Base-by-base conservation (phyloP, 345 rosid species). In the Leavenworthia alabamica region DNA sequence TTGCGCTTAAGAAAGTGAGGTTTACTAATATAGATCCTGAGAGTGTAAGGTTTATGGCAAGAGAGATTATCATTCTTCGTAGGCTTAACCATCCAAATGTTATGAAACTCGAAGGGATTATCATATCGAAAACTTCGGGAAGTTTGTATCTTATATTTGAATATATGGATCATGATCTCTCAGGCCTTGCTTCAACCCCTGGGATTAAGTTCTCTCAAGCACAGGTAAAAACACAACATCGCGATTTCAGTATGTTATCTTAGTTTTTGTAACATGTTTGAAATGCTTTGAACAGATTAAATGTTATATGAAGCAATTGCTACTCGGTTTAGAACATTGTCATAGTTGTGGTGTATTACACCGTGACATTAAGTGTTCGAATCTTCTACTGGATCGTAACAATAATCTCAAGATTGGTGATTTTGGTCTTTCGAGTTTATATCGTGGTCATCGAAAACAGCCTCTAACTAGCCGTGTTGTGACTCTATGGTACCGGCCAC, bases 101-200 rank as follows among this genome's bases (percentile, higher is more conserved):
- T 48, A 85, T 85, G 88, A 85, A 82, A 60, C 88, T 85, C 46
- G 80, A 82, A 66, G 90, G 88, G 23, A 35, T 85, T 4, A 80
- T 82, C 50, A 79, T 84, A 23, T 82, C 88, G 4, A 82, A 73
- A 37, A 61, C 76, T 60, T 80, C 90, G 3, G 83, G 81, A 44
- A 85, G 88, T 62, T 46, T 85, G 52, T 85, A 82, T 74, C 84
- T 85, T 53, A 56, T 85, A 14, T 85, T 85, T 72, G 82, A 85
- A 49, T 85, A 85, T 45, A 85, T 85, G 90, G 90, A 85, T 15
- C 90, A 85, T 56, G 90, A 85, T 64, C 90, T 85, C 27, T 55
- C 85, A 4, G 88, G 90, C 28, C 81, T 85, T 64, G 75, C 81
- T 41, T 76, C 82, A 46, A 63, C 74, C 60, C 80, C 85, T 16